A percentile compares a stretch with the other conserved stretches of the same genome.
Conservation (phyloP, 257 asterid species). For the Fraxinus americana region DNA sequence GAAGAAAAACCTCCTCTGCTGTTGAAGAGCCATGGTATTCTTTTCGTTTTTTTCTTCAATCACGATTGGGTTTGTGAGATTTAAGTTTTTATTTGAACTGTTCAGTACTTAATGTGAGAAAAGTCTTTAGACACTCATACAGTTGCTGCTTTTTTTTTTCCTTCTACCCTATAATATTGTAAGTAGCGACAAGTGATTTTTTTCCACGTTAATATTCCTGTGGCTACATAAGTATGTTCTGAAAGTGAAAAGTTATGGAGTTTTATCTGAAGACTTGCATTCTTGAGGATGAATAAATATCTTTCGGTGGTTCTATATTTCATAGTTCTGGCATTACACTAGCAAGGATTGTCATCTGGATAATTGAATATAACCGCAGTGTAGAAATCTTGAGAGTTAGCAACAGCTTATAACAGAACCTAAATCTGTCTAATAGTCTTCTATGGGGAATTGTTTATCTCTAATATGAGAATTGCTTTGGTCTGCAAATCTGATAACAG, state of each 20-base stretch:
- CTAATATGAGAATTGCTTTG: neutral
- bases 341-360: neutral
- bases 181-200: neutral
- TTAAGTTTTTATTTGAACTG: constrained; percentile 2
- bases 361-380: neutral
- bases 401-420: neutral
- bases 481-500: neutral
- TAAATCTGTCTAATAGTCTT: neutral
- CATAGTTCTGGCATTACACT: neutral
- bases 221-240: neutral
- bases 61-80: neutral
- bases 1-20: constrained; percentile 91
- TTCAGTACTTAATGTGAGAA: constrained; percentile 16
- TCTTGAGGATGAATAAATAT: constrained; percentile 15
- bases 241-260: neutral
- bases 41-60: constrained; percentile 2
- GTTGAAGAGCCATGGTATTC: constrained; percentile 86
- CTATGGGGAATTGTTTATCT: neutral
- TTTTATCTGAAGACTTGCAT: constrained; percentile 7
- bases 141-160: constrained; percentile 16
- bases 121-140: neutral
- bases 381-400: neutral
- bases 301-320: constrained; percentile 16
- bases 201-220: neutral
- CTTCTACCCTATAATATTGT: constrained; percentile 2